A percentile compares a stretch with the other conserved stretches of the same genome.
Conservation (phyloP, 2,329 filamentous ascomycete genomes). For the Fusarium xylarioides region DNA sequence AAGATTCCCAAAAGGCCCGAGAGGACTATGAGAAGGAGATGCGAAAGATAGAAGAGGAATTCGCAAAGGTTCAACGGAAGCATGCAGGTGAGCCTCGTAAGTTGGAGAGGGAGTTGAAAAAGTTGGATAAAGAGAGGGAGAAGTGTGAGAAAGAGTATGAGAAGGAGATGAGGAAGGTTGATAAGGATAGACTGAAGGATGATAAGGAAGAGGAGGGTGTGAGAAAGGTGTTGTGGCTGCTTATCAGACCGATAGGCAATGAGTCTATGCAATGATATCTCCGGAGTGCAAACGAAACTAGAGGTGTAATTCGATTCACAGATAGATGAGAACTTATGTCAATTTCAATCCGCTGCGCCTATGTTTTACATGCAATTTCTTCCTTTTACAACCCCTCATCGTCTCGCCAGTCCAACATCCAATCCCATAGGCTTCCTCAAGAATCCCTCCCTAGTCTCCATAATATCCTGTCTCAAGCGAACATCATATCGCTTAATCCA, state of each 20-base stretch:
- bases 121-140: background rate
- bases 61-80: background rate
- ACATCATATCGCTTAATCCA: conserved; percentile 65
- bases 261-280: background rate
- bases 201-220: background rate
- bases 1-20: background rate
- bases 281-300: no score
- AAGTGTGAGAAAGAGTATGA: background rate
- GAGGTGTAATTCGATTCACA: fast-evolving
- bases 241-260: background rate
- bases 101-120: background rate
- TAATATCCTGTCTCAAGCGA: conserved; percentile 61
- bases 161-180: background rate
- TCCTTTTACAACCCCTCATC: background rate
- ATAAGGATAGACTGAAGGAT: background rate
- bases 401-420: conserved; percentile 47
- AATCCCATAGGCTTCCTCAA: conserved; percentile 79
- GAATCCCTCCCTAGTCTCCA: conserved; percentile 84
- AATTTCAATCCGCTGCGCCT: background rate
- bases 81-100: background rate
- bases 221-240: background rate
- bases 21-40: background rate
- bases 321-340: fast-evolving
- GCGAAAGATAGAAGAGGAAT: background rate
- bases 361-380: background rate